Evolutionary conservation across 2,329 filamentous ascomycete species (phyloP), one percentile per base, ranked within the genome.

Genomic region (Trichophyton mentagrophytes): DNA sequence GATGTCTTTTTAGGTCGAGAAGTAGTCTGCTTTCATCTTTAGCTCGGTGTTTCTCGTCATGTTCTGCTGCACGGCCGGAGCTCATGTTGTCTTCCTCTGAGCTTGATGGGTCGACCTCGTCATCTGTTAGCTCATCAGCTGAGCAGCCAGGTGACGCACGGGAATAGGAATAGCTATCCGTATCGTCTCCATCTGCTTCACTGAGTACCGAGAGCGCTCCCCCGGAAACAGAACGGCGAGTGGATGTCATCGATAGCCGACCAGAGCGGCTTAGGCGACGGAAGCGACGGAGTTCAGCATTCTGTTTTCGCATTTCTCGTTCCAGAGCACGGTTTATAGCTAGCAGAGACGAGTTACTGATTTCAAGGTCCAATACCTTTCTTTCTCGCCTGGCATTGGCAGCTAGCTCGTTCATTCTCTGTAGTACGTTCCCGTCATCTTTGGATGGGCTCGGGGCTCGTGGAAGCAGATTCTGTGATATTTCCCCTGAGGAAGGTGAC

Each of bases 301-400:
- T 92, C 69, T 97, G 92, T 70, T 95, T 95, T 27, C 90, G 85
- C 67, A 99, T 81, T 70, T 97, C 90, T 25, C 90, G 84, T 74
- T 99, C 93, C 0, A 99, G 77, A 0, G 90, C 93, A 59, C 91
- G 82, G 70, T 99, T 99, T 75, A 99, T 97, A 46, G 93, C 93
- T 61, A 96, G 83, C 2, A 99, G 80, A 1, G 91, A 96, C 0
- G 90, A 93, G 69, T 99, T 99, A 60, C 88, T 96, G 65, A 99
- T 99, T 71, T 99, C 90, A 4, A 99, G 78, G 71, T 99, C 93
- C 66, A 97, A 83, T 0, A 99, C 91, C 76, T 97, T 99, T 63
- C 93, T 84, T 73, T 97, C 93, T 40, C 90, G 83, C 33, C 93
- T 84, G 13, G 93, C 93, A 70, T 90, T 93, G n/a, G 87, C 83